Percentiles rank a stretch among this genome's conserved stretches.
These are phyloP conservation scores for Hortaea werneckii DNA, from an alignment of 2,329 filamentous ascomycete genomes.

Conservation along the genomic window DNA sequence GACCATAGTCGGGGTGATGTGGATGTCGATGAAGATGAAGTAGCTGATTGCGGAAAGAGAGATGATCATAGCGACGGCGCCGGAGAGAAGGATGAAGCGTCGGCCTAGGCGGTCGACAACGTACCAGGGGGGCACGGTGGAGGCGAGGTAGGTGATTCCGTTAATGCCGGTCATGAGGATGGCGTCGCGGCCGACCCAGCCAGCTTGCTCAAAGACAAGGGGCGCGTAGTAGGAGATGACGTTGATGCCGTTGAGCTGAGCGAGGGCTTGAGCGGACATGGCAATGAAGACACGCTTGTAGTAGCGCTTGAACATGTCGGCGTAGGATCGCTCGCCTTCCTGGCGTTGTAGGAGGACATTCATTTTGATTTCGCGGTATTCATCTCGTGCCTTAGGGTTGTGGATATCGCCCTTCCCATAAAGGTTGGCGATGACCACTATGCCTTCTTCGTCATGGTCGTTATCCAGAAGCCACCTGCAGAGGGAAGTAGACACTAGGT, in stretches of 20 bases:
- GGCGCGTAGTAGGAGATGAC: constrained; percentile 99
- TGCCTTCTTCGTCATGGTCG: constrained; percentile 95
- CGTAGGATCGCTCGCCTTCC: constrained; percentile 85
- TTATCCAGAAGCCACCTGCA: constrained; percentile 90
- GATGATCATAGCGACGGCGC: constrained; percentile 79
- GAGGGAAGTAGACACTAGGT: neutral
- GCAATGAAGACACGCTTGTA: constrained; percentile 89
- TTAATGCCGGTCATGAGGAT: constrained; percentile 98
- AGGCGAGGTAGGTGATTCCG: constrained; percentile 78
- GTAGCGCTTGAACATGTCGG: constrained; percentile 92
- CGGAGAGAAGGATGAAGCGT: constrained; percentile 77
- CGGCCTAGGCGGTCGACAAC: constrained; percentile 87
- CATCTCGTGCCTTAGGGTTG: constrained; percentile 80
- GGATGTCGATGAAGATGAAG: constrained; percentile 81
- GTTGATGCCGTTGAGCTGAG: constrained; percentile 97
- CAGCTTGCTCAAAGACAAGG: constrained; percentile 89
- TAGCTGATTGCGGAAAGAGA: constrained; percentile 87
- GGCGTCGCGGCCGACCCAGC: constrained; percentile 84
- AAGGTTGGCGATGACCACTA: constrained; percentile 94
- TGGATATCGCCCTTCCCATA: constrained; percentile 95
- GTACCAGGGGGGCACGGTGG: constrained; percentile 94
- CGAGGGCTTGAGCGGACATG: constrained; percentile 94
- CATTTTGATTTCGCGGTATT: constrained; percentile 99
- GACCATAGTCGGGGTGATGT: constrained; percentile 68
- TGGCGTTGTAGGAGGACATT: constrained; percentile 85